Base-by-base conservation (phyloP, 495 filamentous ascomycete genomes). In the Halenospora varia region DNA sequence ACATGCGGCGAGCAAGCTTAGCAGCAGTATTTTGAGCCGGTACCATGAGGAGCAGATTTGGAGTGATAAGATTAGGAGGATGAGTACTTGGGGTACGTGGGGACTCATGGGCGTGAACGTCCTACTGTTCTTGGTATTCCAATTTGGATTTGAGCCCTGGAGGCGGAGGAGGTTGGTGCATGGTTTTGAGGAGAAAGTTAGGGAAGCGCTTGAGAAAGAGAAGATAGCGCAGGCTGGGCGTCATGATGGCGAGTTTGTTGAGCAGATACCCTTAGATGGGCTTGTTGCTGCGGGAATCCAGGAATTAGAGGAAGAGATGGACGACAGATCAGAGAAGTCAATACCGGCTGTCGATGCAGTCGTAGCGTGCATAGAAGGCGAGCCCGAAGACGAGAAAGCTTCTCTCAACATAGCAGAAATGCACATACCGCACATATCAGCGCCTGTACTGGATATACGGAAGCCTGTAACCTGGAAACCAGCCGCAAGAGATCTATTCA, bases 1-100 rank as follows among this genome's bases (percentile, higher is more conserved):
- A 72, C 85, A 89, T 47, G 82, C 90, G 1, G 80, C 84, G 23
- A 78, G 83, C 8, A 80, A 83, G 65, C 74, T 98, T 48, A 89
- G 85, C 67, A 82, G 85, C 40, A 82, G 81, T 35, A 97, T 97
- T 56, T 75, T 97, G 26, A 85, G 85, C 25, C 84, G 94, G 24
- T 98, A 98, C 73, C 94, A 98, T 73, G 94, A 98, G 72, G 94
- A 98, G 73, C 94, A 98, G 77, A 96, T 98, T 47, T 98, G 94
- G 94, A 93, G 88, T 64, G 94, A 98, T 66, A 94, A 96, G 67
- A 98, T 98, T 68, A 81, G 94, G 42, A 77, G 94, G 57, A 96
- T 96, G 82, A 90, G 85, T 63, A 97, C 94, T 3, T 98, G 94
- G 94, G 92, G 94, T 20, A 98, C 94, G 2, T 97, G 95, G 87